phyloP scores from a whole-genome alignment of 163 green algal genomes.

The Chloromonas sp. region DNA sequence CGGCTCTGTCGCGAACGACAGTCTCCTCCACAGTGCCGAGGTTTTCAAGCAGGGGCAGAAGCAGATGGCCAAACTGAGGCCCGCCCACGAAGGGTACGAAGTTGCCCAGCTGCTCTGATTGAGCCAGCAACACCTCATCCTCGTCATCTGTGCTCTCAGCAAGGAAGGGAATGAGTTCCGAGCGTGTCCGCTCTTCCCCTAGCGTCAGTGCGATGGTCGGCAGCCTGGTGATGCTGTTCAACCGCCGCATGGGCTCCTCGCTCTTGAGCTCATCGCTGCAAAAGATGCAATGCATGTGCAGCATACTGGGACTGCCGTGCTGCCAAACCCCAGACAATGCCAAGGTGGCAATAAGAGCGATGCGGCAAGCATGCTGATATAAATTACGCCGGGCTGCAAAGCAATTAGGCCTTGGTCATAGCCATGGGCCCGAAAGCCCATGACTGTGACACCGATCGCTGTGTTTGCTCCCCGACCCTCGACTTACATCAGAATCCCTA shows the following conservation, averaged over 20 bases:
- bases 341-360: background rate
- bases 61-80: constrained; percentile 60
- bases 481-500: background rate
- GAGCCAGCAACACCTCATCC: constrained; percentile 89
- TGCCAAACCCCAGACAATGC: background rate
- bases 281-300: background rate
- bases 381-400: background rate
- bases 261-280: constrained; percentile 91
- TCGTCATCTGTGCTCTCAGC: constrained; percentile 91
- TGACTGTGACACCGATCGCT: background rate
- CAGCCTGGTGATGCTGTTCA: constrained; percentile 91
- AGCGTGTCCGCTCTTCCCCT: constrained; percentile 89
- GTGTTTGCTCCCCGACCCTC: background rate
- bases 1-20: constrained; percentile 93
- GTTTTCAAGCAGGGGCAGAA: constrained; percentile 89
- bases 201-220: constrained; percentile 91
- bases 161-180: constrained; percentile 97
- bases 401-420: background rate
- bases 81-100: constrained; percentile 95
- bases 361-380: background rate
- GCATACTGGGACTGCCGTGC: background rate
- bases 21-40: constrained; percentile 96
- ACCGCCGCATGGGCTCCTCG: constrained; percentile 85
- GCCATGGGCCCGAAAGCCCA: background rate
- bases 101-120: constrained; percentile 94